These are phyloP conservation scores for Chlamydomonas eustigma DNA, from an alignment of 139 green algal genomes.

Conservation along the genomic window DNA sequence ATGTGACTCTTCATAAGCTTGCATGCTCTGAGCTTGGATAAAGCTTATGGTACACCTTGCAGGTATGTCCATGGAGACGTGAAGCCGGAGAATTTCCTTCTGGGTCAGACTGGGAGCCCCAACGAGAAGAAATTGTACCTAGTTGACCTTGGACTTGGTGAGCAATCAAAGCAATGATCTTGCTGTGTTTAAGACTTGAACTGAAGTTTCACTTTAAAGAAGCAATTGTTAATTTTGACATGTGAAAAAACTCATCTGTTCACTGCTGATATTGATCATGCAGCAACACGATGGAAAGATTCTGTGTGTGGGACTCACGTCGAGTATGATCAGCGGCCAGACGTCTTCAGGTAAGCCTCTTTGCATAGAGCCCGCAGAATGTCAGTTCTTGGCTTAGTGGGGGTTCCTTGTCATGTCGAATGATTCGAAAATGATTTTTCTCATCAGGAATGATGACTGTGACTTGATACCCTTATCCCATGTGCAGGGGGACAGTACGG, in stretches of 20 bases:
- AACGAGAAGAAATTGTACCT: slow-evolving; percentile 96
- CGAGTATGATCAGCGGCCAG: slow-evolving; percentile 97
- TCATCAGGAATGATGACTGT: slow-evolving; percentile 82
- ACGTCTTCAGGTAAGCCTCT: slow-evolving; percentile 99
- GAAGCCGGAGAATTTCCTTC: slow-evolving; percentile 99
- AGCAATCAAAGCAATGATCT: too few relatives aligned
- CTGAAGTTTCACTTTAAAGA: too few relatives aligned
- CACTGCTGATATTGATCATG: neutral
- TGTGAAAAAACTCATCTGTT: too few relatives aligned
- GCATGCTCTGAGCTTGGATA: too few relatives aligned
- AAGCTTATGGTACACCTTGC: too few relatives aligned
- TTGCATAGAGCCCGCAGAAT: too few relatives aligned
- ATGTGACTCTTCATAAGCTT: too few relatives aligned
- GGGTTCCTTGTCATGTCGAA: slow-evolving; percentile 99
- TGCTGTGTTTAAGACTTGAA: too few relatives aligned
- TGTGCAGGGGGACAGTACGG: slow-evolving; percentile 92
- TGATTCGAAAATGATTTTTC: slow-evolving; percentile 99
- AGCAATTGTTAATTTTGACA: too few relatives aligned
- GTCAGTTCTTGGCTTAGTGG: too few relatives aligned
- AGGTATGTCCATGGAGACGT: slow-evolving; percentile 93
- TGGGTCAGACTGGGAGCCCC: slow-evolving; percentile 74
- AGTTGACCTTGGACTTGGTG: slow-evolving; percentile 92
- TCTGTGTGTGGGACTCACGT: slow-evolving; percentile 92
- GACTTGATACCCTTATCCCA: slow-evolving; percentile 77
- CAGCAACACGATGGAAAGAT: slow-evolving; percentile 26